Evolutionary conservation across 768 basidiomycete species (phyloP).

Genomic region (Rhodotorula sphaerocarpa): DNA sequence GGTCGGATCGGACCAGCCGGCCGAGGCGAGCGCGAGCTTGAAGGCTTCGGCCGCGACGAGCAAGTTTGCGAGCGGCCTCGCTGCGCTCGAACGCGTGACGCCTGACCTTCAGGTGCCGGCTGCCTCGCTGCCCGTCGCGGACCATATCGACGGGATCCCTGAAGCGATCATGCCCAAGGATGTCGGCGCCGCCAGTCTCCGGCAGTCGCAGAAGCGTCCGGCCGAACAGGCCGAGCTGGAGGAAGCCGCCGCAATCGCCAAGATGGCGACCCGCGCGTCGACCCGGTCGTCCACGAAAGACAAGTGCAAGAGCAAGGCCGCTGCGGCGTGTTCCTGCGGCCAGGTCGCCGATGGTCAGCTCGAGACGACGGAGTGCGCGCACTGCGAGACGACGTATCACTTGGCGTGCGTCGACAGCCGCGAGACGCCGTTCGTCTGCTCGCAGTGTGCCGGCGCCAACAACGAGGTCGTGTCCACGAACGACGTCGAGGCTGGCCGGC

Average conservation of each 20-base stretch:
- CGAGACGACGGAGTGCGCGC: constrained; percentile 7
- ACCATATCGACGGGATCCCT: no score
- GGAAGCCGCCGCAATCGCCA: no score
- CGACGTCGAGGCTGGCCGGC: no score
- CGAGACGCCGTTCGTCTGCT: constrained; percentile 14
- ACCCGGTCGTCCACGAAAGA: neutral
- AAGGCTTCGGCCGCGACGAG: neutral
- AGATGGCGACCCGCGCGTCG: constrained; percentile 1
- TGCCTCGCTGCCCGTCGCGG: no score
- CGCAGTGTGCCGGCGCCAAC: constrained; percentile 6
- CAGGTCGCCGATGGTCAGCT: neutral
- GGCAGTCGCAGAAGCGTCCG: constrained; percentile 10
- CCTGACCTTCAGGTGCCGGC: no score
- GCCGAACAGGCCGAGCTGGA: no score
- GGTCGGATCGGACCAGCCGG: neutral
- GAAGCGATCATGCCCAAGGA: no score
- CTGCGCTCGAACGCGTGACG: no score
- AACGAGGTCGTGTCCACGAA: no score
- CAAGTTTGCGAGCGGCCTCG: neutral
- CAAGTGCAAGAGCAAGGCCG: constrained; percentile 20
- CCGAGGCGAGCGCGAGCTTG: neutral
- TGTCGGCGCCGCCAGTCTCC: neutral
- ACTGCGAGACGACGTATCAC: constrained; percentile 20
- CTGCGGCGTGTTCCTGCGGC: constrained; percentile 11
- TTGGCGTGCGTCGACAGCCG: constrained; percentile 23